Evolutionary conservation across 306 rosid genomes (phyloP).

Genomic region (Casuarina glauca): DNA sequence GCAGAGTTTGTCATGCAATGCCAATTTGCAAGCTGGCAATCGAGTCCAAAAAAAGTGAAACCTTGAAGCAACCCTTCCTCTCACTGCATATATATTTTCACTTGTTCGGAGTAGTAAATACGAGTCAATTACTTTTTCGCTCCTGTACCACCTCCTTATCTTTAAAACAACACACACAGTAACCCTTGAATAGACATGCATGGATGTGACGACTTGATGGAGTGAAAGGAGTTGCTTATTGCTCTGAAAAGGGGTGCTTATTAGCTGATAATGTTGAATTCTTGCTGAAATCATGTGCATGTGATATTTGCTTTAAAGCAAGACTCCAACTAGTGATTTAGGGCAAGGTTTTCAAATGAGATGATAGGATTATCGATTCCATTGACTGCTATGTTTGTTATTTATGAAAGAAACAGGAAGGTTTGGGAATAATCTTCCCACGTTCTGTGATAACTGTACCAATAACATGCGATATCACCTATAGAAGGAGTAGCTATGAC

Average conservation of each 20-base stretch:
- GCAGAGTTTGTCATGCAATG: conserved; percentile 43
- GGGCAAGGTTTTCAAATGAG: conserved; percentile 39
- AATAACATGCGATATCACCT: conserved; percentile 55
- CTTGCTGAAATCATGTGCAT: conserved; percentile 51
- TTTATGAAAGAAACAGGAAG: conserved; percentile 44
- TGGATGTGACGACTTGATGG: conserved; percentile 44
- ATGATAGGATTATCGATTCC: conserved; percentile 42
- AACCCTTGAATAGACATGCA: conserved; percentile 53
- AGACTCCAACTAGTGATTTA: conserved; percentile 38
- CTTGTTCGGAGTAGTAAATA: conserved; percentile 37
- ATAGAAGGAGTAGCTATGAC: neutral
- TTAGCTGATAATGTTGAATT: conserved; percentile 45
- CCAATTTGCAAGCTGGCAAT: conserved; percentile 31
- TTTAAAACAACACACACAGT: conserved; percentile 44
- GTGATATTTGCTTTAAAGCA: conserved; percentile 33
- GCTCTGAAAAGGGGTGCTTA: neutral
- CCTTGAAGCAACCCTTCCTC: conserved; percentile 26
- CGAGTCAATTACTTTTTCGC: conserved; percentile 34
- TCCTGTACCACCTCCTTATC: conserved; percentile 51
- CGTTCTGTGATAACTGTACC: conserved; percentile 50
- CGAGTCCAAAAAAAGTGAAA: conserved; percentile 21
- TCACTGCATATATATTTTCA: conserved; percentile 6
- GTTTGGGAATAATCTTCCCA: conserved; percentile 39
- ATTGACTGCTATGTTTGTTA: conserved; percentile 55
- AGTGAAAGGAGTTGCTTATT: conserved; percentile 31